Base-by-base conservation (phyloP, 2,329 filamentous ascomycete species). In the Zymoseptoria tritici region DNA sequence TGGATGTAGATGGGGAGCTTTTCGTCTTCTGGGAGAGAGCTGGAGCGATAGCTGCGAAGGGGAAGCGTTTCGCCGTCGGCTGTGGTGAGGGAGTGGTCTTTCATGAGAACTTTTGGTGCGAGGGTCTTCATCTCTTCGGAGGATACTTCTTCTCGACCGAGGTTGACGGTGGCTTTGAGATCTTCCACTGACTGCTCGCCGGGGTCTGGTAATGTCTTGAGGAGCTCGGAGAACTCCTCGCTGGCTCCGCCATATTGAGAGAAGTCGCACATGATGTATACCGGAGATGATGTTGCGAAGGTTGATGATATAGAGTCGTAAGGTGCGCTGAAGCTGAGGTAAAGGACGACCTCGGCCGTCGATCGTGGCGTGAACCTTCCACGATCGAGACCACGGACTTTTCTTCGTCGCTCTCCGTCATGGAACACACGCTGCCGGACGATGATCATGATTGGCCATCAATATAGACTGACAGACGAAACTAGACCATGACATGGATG, bases 31-130 rank as follows among this genome's bases (percentile, higher is more conserved):
- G n/a, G n/a, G n/a, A n/a, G n/a, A n/a, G 69, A 67, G 6, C 67
- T 60, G 0, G 80, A 76, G 7, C 78, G 76, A 64, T 82, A 83
- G 54, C 66, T 79, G 31, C 81, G 76, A 8, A 74, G 78, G 66
- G 78, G 73, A 24, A 83, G 72, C 0, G 66, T 64, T 3, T 70
- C 68, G 9, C 77, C 77, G 61, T 83, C 81, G 9, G 80, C 77
- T 0, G 78, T 73, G 0, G 74, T 70, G 52, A 80, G 76, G 8
- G 46, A 51, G 50, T 64, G 62, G 26, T 65, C 60, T 57, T 62
- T 55, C 1, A 64, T 52, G 1, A 20, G 16, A 3, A 64, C 49
- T 51, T 62, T 49, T 9, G 57, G 20, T 2, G 29, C 29, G 2
- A 67, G 57, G 13, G 8, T 2, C n/a, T 24, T 51, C 59, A 67